A percentile compares a stretch with the other conserved stretches of the same genome.
phyloP scores from a whole-genome alignment of 768 basidiomycete genomes.

The Hericium erinaceus region DNA sequence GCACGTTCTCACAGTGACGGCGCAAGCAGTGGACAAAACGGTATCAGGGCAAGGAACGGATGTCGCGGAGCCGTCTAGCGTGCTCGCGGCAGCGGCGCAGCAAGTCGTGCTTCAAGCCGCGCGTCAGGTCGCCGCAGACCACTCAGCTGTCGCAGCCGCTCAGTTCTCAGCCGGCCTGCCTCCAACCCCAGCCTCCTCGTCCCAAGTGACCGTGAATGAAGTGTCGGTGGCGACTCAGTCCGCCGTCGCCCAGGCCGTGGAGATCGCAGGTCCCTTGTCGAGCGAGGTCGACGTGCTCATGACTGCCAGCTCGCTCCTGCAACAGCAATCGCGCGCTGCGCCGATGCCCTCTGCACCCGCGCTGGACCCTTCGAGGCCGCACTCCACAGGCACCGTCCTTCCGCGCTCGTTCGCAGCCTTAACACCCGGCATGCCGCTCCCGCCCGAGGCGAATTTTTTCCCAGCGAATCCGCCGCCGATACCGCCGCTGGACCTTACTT shows the following conservation, averaged over 20 bases:
- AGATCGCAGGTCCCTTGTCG: conserved; percentile 59
- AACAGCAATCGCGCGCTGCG: conserved; percentile 30
- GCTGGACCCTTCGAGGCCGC: conserved; percentile 24
- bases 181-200: conserved; percentile 19
- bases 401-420: conserved; percentile 18
- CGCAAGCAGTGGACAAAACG: conserved; percentile 67
- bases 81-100: conserved; percentile 66
- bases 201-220: conserved; percentile 45
- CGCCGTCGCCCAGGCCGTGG: conserved; percentile 77
- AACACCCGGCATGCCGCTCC: background rate
- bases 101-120: conserved; percentile 77
- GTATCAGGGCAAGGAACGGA: conserved; percentile 39
- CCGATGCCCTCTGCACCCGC: conserved; percentile 21
- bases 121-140: conserved; percentile 45
- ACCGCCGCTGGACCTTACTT: conserved; percentile 5
- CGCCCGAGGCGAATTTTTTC: conserved; percentile 8
- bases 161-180: conserved; percentile 33
- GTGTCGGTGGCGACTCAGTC: conserved; percentile 58
- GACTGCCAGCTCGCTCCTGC: conserved; percentile 48
- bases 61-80: conserved; percentile 38
- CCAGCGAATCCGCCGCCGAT: background rate
- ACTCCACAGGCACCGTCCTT: conserved; percentile 25
- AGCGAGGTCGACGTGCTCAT: conserved; percentile 78
- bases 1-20: conserved; percentile 63
- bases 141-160: conserved; percentile 31